These are phyloP conservation scores for Withania somnifera DNA, from an alignment of 305 asterid genomes.

Conservation along the genomic window DNA sequence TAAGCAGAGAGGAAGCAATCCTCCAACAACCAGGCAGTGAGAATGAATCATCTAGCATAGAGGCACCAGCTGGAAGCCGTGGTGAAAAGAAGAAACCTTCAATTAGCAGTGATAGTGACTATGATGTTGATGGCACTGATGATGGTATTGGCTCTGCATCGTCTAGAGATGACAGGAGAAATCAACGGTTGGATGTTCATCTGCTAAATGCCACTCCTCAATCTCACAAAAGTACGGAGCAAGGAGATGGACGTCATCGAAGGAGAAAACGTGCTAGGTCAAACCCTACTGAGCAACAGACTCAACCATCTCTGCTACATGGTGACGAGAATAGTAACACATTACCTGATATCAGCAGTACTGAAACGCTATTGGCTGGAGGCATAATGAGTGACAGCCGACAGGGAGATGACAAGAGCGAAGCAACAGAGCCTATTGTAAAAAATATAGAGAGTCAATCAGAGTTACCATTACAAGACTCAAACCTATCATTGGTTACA, in stretches of 20 bases:
- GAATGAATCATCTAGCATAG: conserved; percentile 54
- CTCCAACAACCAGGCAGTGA: conserved; percentile 50
- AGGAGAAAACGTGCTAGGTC: conserved; percentile 28
- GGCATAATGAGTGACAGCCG: conserved; percentile 15
- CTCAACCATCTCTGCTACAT: conserved; percentile 21
- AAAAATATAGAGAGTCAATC: conserved; percentile 11
- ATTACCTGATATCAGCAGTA: conserved; percentile 22
- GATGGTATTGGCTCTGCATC: conserved; percentile 50
- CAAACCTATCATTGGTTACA: conserved; percentile 19
- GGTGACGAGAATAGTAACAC: conserved; percentile 19
- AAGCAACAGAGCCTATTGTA: conserved; percentile 15
- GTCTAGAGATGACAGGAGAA: conserved; percentile 39
- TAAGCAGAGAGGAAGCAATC: conserved; percentile 56
- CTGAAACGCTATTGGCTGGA: conserved; percentile 11
- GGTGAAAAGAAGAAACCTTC: conserved; percentile 40
- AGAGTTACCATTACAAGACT: conserved; percentile 18
- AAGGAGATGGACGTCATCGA: conserved; percentile 16
- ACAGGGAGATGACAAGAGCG: conserved; percentile 10
- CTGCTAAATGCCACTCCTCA: conserved; percentile 12
- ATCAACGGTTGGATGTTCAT: conserved; percentile 18
- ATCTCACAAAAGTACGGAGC: conserved; percentile 23
- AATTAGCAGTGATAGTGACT: conserved; percentile 57
- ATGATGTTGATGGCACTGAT: conserved; percentile 53
- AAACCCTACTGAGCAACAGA: conserved; percentile 11
- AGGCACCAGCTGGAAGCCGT: conserved; percentile 34